Conservation (phyloP, 169 alveolate genomes). For the Fabrea salina region DNA sequence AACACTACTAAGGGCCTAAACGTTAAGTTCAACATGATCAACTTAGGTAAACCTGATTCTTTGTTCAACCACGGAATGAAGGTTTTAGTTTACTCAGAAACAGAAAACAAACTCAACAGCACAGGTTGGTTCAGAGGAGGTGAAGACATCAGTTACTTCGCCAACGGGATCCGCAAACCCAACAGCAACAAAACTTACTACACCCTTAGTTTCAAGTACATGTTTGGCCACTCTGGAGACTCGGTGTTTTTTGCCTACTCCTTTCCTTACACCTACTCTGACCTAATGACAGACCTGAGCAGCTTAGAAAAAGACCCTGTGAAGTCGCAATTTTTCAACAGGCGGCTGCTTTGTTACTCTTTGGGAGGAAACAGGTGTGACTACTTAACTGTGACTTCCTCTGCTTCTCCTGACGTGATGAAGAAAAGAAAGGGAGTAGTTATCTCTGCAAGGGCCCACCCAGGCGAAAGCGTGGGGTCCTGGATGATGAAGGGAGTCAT, state of each 20-base stretch:
- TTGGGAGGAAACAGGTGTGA: slow-evolving; percentile 86
- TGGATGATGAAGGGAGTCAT: slow-evolving; percentile 80
- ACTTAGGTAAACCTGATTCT: slow-evolving; percentile 72
- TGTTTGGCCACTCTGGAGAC: slow-evolving; percentile 67
- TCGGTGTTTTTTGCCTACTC: slow-evolving; percentile 78
- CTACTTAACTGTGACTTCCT: slow-evolving; percentile 71
- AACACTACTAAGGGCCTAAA: slow-evolving; percentile 63
- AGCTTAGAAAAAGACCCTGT: slow-evolving; percentile 22
- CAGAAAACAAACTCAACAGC: slow-evolving; percentile 45
- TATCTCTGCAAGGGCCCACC: slow-evolving; percentile 84
- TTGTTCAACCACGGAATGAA: slow-evolving; percentile 59
- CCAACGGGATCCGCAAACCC: background rate
- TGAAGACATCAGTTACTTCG: slow-evolving; percentile 31
- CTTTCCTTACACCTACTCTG: slow-evolving; percentile 78
- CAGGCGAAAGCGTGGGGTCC: slow-evolving; percentile 88
- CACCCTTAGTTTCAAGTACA: slow-evolving; percentile 70
- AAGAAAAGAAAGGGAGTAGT: slow-evolving; percentile 72
- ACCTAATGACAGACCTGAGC: slow-evolving; percentile 50
- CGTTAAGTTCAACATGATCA: slow-evolving; percentile 76
- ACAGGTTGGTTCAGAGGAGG: slow-evolving; percentile 82
- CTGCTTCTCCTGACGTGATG: slow-evolving; percentile 37
- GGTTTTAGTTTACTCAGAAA: slow-evolving; percentile 55
- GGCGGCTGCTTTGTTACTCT: slow-evolving; percentile 73
- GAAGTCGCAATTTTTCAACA: slow-evolving; percentile 39
- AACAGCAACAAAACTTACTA: slow-evolving; percentile 42